Conservation (phyloP, 148 eudicot species). For the Persicaria maculosa region DNA sequence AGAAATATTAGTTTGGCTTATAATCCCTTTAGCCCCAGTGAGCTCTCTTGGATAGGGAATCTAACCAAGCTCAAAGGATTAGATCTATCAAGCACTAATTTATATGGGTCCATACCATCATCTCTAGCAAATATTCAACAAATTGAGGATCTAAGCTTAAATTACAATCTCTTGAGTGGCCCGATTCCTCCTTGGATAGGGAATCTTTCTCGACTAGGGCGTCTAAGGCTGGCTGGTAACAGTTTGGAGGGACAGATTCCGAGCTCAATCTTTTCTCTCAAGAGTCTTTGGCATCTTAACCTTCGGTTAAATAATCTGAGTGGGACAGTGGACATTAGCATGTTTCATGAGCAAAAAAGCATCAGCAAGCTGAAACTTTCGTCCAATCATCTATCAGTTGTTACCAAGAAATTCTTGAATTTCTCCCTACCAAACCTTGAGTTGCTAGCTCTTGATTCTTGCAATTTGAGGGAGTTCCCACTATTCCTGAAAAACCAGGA, state of each 20-base stretch:
- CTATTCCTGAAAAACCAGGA: conserved; percentile 18
- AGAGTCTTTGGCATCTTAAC: conserved; percentile 19
- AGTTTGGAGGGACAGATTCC: conserved; percentile 29
- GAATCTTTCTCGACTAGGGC: conserved; percentile 19
- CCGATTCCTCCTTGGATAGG: neutral
- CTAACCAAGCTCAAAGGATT: conserved; percentile 26
- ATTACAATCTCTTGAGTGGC: conserved; percentile 22
- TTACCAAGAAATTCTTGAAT: neutral
- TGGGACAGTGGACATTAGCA: conserved; percentile 22
- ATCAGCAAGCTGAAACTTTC: conserved; percentile 38
- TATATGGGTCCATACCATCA: conserved; percentile 40
- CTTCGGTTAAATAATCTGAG: conserved; percentile 32
- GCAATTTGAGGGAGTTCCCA: conserved; percentile 21
- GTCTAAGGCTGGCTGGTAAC: conserved; percentile 42
- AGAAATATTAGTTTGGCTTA: conserved; percentile 22
- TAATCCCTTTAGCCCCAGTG: conserved; percentile 21
- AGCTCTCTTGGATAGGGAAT: conserved; percentile 29
- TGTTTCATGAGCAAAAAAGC: conserved; percentile 22
- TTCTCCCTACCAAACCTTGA: conserved; percentile 22
- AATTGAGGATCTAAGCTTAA: conserved; percentile 17
- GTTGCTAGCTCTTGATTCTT: conserved; percentile 25
- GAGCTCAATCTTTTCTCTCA: conserved; percentile 24
- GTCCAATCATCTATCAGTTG: conserved; percentile 26
- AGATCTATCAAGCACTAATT: conserved; percentile 25
- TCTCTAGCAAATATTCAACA: conserved; percentile 23